Evolutionary conservation across 2,329 filamentous ascomycete genomes (phyloP).

Genomic region (Pyrenophora tritici-repentis): DNA sequence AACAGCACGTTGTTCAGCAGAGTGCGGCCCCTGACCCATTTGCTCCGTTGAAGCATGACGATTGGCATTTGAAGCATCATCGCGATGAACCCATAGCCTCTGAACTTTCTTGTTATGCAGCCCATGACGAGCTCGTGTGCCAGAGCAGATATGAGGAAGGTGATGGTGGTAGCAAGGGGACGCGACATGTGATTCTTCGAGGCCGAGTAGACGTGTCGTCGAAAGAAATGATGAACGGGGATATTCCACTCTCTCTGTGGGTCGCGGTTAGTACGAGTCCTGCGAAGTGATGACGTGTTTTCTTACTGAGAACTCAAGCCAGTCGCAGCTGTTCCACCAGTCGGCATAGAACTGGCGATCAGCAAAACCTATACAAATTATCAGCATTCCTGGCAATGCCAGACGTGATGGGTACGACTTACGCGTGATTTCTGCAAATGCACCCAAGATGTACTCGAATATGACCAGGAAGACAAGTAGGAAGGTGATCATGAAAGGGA

Average conservation of each 20-base stretch:
- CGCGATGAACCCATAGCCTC: constrained; percentile 89
- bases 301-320: constrained; percentile 80
- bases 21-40: constrained; percentile 72
- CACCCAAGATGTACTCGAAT: constrained; percentile 94
- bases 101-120: constrained; percentile 94
- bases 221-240: constrained; percentile 78
- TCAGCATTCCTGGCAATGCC: background rate
- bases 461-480: constrained; percentile 96
- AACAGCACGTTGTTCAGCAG: constrained; percentile 79
- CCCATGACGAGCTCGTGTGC: constrained; percentile 97
- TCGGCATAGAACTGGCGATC: constrained; percentile 45
- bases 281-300: too few relatives aligned
- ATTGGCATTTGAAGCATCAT: constrained; percentile 98
- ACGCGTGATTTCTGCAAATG: constrained; percentile 88
- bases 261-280: too few relatives aligned
- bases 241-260: constrained; percentile 52
- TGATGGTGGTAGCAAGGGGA: constrained; percentile 80
- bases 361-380: constrained; percentile 1
- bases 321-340: constrained; percentile 77
- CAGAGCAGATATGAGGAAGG: constrained; percentile 85
- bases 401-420: constrained; percentile 20
- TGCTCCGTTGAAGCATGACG: constrained; percentile 84
- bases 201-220: constrained; percentile 90
- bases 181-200: constrained; percentile 77
- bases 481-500: constrained; percentile 97